Conservation (phyloP, 345 rosid species). For the Eucalyptus cladocalyx region DNA sequence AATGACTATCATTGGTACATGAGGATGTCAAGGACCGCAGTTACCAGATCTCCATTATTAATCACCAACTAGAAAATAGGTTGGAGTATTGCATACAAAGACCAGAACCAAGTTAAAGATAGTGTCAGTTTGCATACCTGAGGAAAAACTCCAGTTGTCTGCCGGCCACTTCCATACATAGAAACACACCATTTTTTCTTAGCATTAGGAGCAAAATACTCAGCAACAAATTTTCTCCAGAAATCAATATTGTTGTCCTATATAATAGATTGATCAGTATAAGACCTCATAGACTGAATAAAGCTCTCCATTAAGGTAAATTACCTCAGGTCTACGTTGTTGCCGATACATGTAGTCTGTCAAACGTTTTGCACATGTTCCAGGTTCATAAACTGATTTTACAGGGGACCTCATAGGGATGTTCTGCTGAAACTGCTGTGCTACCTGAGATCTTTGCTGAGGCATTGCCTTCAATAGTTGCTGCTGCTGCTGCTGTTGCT, state of each 20-base stretch:
- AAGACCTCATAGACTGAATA: neutral
- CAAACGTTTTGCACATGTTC: conserved; percentile 15
- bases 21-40: neutral
- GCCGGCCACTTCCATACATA: conserved; percentile 6
- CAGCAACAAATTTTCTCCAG: conserved; percentile 34
- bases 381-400: conserved; percentile 13
- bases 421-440: conserved; percentile 43
- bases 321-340: conserved; percentile 15
- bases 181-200: conserved; percentile 33
- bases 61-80: neutral
- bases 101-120: neutral
- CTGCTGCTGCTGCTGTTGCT: conserved; percentile 47
- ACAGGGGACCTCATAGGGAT: conserved; percentile 4
- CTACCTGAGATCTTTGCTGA: conserved; percentile 70
- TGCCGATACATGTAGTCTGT: conserved; percentile 12
- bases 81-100: neutral
- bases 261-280: neutral
- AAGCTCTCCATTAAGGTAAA: neutral
- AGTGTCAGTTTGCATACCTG: neutral
- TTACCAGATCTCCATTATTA: neutral
- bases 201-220: conserved; percentile 18
- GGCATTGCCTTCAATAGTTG: conserved; percentile 82
- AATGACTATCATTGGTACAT: neutral
- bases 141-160: conserved; percentile 12
- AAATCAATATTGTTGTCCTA: conserved; percentile 27